phyloP scores from a whole-genome alignment of 2,329 filamentous ascomycete species.

The Verticillium zaregamsianum region DNA sequence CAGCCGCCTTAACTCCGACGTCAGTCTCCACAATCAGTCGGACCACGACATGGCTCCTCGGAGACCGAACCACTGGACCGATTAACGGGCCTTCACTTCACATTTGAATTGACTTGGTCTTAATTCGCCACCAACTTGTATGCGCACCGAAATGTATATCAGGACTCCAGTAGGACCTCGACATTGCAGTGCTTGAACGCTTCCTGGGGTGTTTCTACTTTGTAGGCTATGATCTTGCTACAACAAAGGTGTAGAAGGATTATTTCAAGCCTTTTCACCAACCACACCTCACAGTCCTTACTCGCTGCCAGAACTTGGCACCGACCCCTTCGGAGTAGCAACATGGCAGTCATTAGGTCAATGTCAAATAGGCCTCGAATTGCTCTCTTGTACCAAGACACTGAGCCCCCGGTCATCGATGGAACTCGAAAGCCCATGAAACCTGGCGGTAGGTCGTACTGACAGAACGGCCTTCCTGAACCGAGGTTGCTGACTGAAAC shows the following conservation, averaged over 20 bases:
- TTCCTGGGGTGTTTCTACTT: too few relatives aligned
- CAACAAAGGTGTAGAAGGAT: too few relatives aligned
- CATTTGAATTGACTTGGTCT: not conserved
- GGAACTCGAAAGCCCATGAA: slow-evolving; percentile 44
- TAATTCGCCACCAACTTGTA: not conserved
- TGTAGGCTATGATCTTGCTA: too few relatives aligned
- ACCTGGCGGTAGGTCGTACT: slow-evolving; percentile 30
- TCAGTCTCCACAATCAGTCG: not conserved
- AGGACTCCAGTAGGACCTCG: not conserved
- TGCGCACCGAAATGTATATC: not conserved
- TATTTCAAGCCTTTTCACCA: too few relatives aligned
- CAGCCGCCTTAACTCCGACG: not conserved
- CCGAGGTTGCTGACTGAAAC: too few relatives aligned
- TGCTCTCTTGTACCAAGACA: slow-evolving; percentile 41
- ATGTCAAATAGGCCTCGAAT: slow-evolving; percentile 16
- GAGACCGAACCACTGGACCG: not conserved
- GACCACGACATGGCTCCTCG: not conserved
- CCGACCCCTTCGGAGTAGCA: not conserved
- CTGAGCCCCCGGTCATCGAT: slow-evolving; percentile 41
- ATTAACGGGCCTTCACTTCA: not conserved
- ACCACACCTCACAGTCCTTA: too few relatives aligned
- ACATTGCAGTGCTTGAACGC: too few relatives aligned
- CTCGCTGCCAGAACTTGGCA: too few relatives aligned
- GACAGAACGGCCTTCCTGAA: too few relatives aligned
- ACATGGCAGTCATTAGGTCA: not conserved